Evolutionary conservation across 73 alveolate genomes (phyloP).

Genomic region (Paramecium caudatum): DNA sequence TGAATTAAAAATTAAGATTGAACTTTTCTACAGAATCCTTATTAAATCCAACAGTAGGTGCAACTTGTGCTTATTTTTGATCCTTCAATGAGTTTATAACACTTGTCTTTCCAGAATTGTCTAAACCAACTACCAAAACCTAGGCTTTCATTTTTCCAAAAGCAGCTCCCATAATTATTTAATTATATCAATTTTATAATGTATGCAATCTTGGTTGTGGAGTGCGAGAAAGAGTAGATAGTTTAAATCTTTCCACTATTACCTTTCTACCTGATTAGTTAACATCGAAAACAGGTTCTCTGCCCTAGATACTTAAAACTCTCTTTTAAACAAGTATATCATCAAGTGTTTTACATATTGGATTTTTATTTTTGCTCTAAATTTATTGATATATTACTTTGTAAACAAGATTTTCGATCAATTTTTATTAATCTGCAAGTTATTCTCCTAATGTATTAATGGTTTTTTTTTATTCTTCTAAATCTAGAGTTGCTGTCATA

Average conservation of each 20-base stretch:
- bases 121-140: slow-evolving; percentile 84
- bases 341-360: neutral
- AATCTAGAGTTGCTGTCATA: neutral
- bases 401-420: neutral
- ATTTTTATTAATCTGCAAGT: neutral
- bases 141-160: slow-evolving; percentile 81
- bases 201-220: slow-evolving; percentile 9
- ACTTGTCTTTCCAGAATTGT: slow-evolving; percentile 85
- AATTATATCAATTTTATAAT: neutral
- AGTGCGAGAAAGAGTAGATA: neutral
- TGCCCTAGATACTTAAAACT: neutral
- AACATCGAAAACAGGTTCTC: neutral
- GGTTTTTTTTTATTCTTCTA: neutral
- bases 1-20: slow-evolving; percentile 80
- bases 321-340: neutral
- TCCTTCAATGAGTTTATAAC: slow-evolving; percentile 78
- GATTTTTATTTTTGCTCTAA: neutral
- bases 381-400: neutral
- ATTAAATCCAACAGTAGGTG: slow-evolving; percentile 84
- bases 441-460: neutral
- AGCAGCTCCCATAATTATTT: slow-evolving; percentile 78
- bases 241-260: neutral
- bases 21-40: slow-evolving; percentile 77
- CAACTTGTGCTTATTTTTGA: slow-evolving; percentile 76
- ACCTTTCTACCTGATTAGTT: slow-evolving; percentile 39